These are phyloP conservation scores for Colletotrichum sp. DNA, from an alignment of 2,329 filamentous ascomycete species.

Conservation along the genomic window DNA sequence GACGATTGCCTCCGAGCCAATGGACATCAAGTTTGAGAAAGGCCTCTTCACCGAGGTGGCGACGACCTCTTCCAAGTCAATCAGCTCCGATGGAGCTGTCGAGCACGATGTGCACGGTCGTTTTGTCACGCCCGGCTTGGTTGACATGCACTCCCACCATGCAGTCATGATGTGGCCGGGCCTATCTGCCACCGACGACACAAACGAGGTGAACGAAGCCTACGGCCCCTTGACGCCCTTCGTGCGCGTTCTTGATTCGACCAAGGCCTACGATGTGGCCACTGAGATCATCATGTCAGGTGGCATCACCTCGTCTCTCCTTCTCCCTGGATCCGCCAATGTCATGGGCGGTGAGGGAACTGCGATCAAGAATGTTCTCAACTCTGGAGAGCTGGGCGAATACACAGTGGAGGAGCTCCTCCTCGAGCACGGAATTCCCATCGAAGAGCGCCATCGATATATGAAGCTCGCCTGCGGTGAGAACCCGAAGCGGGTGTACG, in stretches of 20 bases:
- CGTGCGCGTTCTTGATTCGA: conserved; percentile 40
- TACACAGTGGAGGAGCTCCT: conserved; percentile 46
- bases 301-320: conserved; percentile 50
- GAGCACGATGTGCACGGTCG: conserved; percentile 38
- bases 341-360: conserved; percentile 50
- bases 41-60: conserved; percentile 39
- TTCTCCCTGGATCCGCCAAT: conserved; percentile 48
- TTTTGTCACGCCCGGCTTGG: conserved; percentile 47
- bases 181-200: conserved; percentile 34
- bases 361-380: conserved; percentile 43
- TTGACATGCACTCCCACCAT: conserved; percentile 53
- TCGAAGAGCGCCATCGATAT: conserved; percentile 36
- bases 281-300: conserved; percentile 45
- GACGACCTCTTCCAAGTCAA: conserved; percentile 18
- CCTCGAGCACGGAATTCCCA: conserved; percentile 41
- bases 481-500: conserved; percentile 44
- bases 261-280: conserved; percentile 46
- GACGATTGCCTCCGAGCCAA: conserved; percentile 29
- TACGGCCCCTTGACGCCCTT: conserved; percentile 41
- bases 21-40: conserved; percentile 43
- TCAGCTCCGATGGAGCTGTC: conserved; percentile 8
- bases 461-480: conserved; percentile 54
- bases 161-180: conserved; percentile 37
- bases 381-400: conserved; percentile 37
- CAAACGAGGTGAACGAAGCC: conserved; percentile 38